A percentile compares a stretch with the other conserved stretches of the same genome.
Evolutionary conservation across 2,329 filamentous ascomycete species (phyloP).

Genomic region (Neoarthrinium moseri): DNA sequence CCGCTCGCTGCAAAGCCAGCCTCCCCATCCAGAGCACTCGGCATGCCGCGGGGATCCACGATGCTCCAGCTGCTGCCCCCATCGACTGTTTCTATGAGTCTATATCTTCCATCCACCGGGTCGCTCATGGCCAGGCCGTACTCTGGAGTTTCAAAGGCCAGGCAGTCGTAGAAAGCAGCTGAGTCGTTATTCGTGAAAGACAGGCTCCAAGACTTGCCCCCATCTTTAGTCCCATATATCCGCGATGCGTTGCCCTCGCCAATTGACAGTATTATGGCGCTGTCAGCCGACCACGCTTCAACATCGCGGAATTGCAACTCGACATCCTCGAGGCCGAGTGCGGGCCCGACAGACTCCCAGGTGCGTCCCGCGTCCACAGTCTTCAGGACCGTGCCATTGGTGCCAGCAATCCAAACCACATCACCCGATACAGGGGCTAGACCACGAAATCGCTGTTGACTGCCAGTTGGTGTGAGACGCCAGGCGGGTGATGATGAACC

Average conservation of each 20-base stretch:
- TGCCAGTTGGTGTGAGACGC: slow-evolving; percentile 17
- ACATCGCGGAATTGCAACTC: slow-evolving; percentile 32
- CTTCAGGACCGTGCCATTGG: slow-evolving; percentile 27
- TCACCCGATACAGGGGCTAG: slow-evolving; percentile 26
- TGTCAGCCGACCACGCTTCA: slow-evolving; percentile 38
- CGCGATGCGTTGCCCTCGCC: slow-evolving; percentile 28
- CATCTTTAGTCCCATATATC: slow-evolving; percentile 28
- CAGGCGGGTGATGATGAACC: neutral
- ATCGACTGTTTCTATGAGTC: slow-evolving; percentile 29
- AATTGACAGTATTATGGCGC: slow-evolving; percentile 37
- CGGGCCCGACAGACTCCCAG: slow-evolving; percentile 29
- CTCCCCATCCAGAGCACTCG: slow-evolving; percentile 24
- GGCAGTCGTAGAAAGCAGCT: slow-evolving; percentile 31
- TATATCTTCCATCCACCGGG: slow-evolving; percentile 30
- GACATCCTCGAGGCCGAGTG: slow-evolving; percentile 17
- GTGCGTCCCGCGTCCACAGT: slow-evolving; percentile 26
- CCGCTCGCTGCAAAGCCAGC: slow-evolving; percentile 32
- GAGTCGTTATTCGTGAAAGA: slow-evolving; percentile 27
- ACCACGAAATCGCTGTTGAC: slow-evolving; percentile 27
- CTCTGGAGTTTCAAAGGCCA: slow-evolving; percentile 24
- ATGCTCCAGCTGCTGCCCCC: slow-evolving; percentile 25
- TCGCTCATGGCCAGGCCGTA: slow-evolving; percentile 31
- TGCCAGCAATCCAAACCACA: slow-evolving; percentile 31
- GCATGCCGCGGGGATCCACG: slow-evolving; percentile 23
- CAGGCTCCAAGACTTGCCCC: slow-evolving; percentile 24